A percentile compares a stretch with the other conserved stretches of the same genome.
Evolutionary conservation across 345 rosid genomes (phyloP).

Genomic region (Dipteronia dyeriana): DNA sequence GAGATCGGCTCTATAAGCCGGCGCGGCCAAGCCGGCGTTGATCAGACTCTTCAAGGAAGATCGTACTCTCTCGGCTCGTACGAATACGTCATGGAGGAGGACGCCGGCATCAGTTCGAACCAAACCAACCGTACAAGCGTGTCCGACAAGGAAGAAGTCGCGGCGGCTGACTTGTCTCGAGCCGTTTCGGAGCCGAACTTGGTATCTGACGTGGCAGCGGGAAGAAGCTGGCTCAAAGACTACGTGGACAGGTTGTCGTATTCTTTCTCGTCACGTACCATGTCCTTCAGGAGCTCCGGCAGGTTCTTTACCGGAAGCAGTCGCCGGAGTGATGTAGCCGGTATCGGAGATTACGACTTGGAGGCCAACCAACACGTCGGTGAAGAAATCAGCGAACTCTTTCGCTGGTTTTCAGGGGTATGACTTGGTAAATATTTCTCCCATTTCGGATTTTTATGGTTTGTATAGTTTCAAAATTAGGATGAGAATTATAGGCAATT

Average conservation of each 20-base stretch:
- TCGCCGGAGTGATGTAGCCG: slow-evolving; percentile 58
- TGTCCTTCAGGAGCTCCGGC: slow-evolving; percentile 78
- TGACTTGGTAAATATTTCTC: slow-evolving; percentile 30
- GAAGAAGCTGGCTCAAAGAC: slow-evolving; percentile 83
- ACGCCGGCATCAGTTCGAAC: slow-evolving; percentile 52
- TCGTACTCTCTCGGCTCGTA: slow-evolving; percentile 85
- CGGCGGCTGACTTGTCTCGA: slow-evolving; percentile 25
- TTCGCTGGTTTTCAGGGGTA: slow-evolving; percentile 89
- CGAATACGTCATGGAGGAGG: slow-evolving; percentile 79
- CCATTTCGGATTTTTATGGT: slow-evolving; percentile 5
- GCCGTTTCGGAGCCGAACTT: slow-evolving; percentile 39
- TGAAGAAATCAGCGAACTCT: slow-evolving; percentile 88
- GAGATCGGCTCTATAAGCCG: slow-evolving; percentile 93
- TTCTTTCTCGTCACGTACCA: slow-evolving; percentile 65
- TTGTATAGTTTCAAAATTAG: slow-evolving; percentile 17
- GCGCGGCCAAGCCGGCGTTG: slow-evolving; percentile 37
- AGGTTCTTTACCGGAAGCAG: slow-evolving; percentile 81
- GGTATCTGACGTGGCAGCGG: slow-evolving; percentile 57
- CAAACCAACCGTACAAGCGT: slow-evolving; percentile 47
- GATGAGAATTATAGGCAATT: neutral
- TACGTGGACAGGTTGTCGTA: slow-evolving; percentile 76
- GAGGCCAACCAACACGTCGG: slow-evolving; percentile 64
- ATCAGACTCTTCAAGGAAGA: slow-evolving; percentile 32
- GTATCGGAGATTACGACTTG: slow-evolving; percentile 55
- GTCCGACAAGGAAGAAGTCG: slow-evolving; percentile 55